Evolutionary conservation across 805 yeast genomes (phyloP).

Genomic region (Metschnikowia anglica): DNA sequence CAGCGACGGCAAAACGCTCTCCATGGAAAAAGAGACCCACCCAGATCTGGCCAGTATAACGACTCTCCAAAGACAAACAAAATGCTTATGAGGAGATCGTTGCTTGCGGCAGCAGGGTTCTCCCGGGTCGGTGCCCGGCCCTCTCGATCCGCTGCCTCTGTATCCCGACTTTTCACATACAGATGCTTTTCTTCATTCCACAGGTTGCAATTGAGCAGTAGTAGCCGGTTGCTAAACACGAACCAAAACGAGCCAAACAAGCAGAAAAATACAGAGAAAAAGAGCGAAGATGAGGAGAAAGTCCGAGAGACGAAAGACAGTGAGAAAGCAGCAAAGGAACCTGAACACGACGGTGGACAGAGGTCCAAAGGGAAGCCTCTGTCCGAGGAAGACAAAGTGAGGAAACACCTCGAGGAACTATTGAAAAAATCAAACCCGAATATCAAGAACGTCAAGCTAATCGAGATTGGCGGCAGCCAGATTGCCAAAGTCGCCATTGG

Average conservation of each 20-base stretch:
- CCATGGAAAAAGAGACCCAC: too few species aligned
- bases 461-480: slow-evolving; percentile 21
- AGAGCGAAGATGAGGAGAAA: not conserved
- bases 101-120: not conserved
- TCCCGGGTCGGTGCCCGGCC: not conserved
- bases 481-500: slow-evolving; percentile 14
- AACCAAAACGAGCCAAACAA: not conserved
- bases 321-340: slow-evolving; percentile 9
- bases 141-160: not conserved
- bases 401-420: slow-evolving; percentile 35
- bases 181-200: slow-evolving; percentile 10
- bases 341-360: slow-evolving; percentile 26
- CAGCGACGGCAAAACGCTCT: slow-evolving; percentile 14
- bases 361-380: slow-evolving; percentile 25
- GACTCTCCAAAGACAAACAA: too few species aligned
- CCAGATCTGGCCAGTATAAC: too few species aligned
- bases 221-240: not conserved
- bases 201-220: slow-evolving; percentile 8
- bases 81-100: slow-evolving; percentile 10
- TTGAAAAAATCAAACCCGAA: slow-evolving; percentile 32
- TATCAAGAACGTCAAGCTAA: slow-evolving; percentile 32
- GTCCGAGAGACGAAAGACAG: slow-evolving; percentile 4
- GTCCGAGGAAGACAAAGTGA: slow-evolving; percentile 32
- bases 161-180: slow-evolving; percentile 1
- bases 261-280: not conserved